phyloP scores from a whole-genome alignment of 1,284 basidiomycete genomes.

The Sporisorium sorghi region DNA sequence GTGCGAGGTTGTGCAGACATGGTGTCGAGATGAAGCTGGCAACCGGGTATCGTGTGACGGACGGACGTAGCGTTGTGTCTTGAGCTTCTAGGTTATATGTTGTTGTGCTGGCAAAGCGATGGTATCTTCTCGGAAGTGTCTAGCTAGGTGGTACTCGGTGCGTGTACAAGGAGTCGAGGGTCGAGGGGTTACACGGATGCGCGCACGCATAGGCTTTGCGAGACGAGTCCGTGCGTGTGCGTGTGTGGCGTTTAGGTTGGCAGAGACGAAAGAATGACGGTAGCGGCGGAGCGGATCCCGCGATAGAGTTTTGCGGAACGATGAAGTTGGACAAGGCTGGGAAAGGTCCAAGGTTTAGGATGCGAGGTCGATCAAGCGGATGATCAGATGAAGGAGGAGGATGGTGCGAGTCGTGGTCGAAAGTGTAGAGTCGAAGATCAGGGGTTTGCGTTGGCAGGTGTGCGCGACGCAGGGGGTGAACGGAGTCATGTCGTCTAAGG shows the following conservation, averaged over 20 bases:
- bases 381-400: slow-evolving; percentile 7
- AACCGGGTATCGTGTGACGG: not conserved
- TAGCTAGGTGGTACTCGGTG: not conserved
- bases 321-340: not conserved
- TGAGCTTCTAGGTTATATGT: not conserved
- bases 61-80: not conserved
- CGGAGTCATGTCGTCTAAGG: not conserved
- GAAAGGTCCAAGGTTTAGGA: not conserved
- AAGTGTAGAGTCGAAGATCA: not conserved
- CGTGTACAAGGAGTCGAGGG: not conserved
- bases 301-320: too few relatives aligned
- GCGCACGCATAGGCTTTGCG: not conserved
- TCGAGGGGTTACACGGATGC: not conserved
- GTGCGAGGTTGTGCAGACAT: slow-evolving; percentile 8
- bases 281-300: not conserved
- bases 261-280: not conserved
- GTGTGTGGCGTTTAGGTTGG: slow-evolving; percentile 5
- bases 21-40: not conserved
- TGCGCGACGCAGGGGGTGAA: not conserved
- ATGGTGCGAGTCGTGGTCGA: slow-evolving; percentile 2
- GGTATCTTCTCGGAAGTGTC: not conserved
- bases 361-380: slow-evolving; percentile 4
- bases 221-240: not conserved
- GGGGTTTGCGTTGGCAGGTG: not conserved
- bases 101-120: not conserved